Percentiles rank a stretch among this genome's conserved stretches.
phyloP scores from a whole-genome alignment of 352 stramenopile species.

The Phytophthora hybrid region DNA sequence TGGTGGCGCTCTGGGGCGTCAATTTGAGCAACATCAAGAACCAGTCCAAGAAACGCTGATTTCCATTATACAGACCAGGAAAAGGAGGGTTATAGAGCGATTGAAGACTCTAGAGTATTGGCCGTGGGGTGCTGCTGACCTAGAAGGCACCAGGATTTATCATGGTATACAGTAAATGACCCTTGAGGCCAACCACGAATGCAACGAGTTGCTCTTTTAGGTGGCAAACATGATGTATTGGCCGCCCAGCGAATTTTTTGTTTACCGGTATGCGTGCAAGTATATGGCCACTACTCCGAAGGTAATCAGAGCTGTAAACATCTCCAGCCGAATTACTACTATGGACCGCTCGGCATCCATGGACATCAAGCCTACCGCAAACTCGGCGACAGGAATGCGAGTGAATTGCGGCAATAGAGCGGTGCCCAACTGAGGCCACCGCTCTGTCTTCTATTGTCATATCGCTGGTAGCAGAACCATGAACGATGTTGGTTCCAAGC shows the following conservation, averaged over 20 bases:
- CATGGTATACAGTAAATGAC: too few species aligned
- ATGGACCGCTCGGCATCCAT: constrained; percentile 68
- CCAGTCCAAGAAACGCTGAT: constrained; percentile 49
- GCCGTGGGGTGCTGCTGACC: background rate
- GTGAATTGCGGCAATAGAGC: background rate
- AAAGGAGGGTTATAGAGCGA: constrained; percentile 19
- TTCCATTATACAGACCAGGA: constrained; percentile 21
- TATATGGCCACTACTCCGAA: background rate
- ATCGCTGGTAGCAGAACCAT: background rate
- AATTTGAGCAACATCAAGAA: constrained; percentile 69
- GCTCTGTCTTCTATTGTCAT: background rate
- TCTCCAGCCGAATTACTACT: constrained; percentile 52
- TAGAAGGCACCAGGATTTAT: background rate
- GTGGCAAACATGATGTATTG: too few species aligned
- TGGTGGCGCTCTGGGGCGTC: constrained; percentile 67
- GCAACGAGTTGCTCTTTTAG: too few species aligned
- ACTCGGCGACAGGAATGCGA: constrained; percentile 33
- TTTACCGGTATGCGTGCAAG: background rate
- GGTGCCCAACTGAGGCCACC: background rate
- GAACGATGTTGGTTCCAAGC: background rate
- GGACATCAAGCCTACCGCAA: constrained; percentile 86
- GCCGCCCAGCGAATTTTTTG: background rate
- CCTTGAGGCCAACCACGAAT: too few species aligned
- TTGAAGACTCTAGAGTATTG: constrained; percentile 21
- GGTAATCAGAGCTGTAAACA: constrained; percentile 12